phyloP scores from a whole-genome alignment of 2,329 filamentous ascomycete species.

The Calonectria henricotiae region DNA sequence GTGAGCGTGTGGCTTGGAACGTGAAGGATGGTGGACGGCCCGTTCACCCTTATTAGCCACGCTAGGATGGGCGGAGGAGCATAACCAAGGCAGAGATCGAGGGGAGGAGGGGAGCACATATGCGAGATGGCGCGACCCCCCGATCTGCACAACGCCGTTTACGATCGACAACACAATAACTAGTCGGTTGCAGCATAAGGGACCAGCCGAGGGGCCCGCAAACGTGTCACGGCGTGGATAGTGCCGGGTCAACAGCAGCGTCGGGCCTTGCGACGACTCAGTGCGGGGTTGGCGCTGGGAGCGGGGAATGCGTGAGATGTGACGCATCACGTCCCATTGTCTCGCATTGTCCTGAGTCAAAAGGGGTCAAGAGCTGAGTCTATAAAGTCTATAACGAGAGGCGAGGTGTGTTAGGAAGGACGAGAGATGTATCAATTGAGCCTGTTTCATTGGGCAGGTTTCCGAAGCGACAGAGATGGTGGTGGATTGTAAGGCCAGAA shows the following conservation, averaged over 20 bases:
- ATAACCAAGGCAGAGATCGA: slow-evolving; percentile 32
- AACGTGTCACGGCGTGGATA: slow-evolving; percentile 16
- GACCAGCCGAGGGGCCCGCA: background rate
- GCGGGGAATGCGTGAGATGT: slow-evolving; percentile 27
- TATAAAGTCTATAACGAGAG: background rate
- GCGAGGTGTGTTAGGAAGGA: background rate
- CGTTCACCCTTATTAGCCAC: slow-evolving; percentile 10
- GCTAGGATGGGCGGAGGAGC: slow-evolving; percentile 26
- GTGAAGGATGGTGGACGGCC: slow-evolving; percentile 13
- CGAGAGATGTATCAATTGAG: background rate
- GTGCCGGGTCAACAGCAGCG: slow-evolving; percentile 4
- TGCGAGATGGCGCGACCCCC: slow-evolving; percentile 42
- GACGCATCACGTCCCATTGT: slow-evolving; percentile 26
- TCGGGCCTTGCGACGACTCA: slow-evolving; percentile 7
- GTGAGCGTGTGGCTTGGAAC: slow-evolving; percentile 15
- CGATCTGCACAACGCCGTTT: slow-evolving; percentile 43
- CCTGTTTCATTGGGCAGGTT: background rate
- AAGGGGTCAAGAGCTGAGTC: slow-evolving; percentile 13
- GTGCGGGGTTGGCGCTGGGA: slow-evolving; percentile 20
- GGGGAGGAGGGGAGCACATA: slow-evolving; percentile 18
- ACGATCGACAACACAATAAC: slow-evolving; percentile 20
- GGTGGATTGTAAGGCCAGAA: slow-evolving; percentile 20
- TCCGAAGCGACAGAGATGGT: background rate
- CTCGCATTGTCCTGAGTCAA: slow-evolving; percentile 6
- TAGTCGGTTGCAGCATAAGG: slow-evolving; percentile 1